Evolutionary conservation across 169 alveolate genomes (phyloP).

Genomic region (Amoebophrya sp.): DNA sequence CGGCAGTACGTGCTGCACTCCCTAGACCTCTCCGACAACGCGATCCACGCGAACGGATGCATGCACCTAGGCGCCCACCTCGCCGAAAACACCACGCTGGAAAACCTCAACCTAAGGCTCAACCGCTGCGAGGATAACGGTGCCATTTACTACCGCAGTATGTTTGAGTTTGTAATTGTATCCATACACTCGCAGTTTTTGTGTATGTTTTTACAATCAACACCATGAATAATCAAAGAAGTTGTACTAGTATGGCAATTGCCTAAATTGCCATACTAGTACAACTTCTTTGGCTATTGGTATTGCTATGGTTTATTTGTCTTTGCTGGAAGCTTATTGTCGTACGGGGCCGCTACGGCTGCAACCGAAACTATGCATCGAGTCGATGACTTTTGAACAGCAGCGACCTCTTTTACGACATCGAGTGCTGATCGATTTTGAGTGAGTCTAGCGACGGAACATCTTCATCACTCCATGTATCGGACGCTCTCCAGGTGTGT

Average conservation of each 20-base stretch:
- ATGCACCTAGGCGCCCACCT: constrained; percentile 29
- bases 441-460: too few species aligned
- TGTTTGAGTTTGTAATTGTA: too few species aligned
- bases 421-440: too few species aligned
- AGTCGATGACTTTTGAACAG: too few species aligned
- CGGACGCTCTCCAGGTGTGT: constrained; percentile 1
- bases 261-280: too few species aligned
- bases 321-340: too few species aligned
- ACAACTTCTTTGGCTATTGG: too few species aligned
- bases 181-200: neutral
- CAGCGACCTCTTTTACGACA: too few species aligned
- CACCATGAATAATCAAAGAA: neutral
- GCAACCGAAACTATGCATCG: too few species aligned
- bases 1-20: constrained; percentile 25
- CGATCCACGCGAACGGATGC: constrained; percentile 36
- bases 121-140: constrained; percentile 37
- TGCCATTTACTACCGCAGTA: neutral
- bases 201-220: neutral
- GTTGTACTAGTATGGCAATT: neutral
- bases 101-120: constrained; percentile 26
- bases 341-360: too few species aligned
- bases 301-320: too few species aligned
- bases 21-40: constrained; percentile 25
- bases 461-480: too few species aligned
- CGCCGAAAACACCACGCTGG: neutral